A percentile compares a stretch with the other conserved stretches of the same genome.
Evolutionary conservation across 139 green algal species (phyloP).

Genomic region (Chlorella sp.): DNA sequence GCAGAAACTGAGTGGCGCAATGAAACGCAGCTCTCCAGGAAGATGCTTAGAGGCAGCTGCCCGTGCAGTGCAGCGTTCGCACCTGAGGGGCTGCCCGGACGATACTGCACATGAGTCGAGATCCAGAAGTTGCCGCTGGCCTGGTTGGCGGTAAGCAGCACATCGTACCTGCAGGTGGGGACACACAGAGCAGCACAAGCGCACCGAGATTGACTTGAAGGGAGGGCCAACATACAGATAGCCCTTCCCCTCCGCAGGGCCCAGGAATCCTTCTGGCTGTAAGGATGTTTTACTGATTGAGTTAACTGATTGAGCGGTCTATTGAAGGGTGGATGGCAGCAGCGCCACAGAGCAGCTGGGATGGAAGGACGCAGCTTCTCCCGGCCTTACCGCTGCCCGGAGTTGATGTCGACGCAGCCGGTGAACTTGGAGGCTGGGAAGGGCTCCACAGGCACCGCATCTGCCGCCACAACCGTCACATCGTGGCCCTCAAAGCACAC

Average conservation of each 20-base stretch:
- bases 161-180: not conserved
- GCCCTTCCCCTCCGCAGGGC: too few species aligned
- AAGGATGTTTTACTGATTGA: not conserved
- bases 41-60: too few species aligned
- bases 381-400: slow-evolving; percentile 63
- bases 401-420: slow-evolving; percentile 72
- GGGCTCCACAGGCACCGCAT: slow-evolving; percentile 57
- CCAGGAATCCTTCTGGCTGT: too few species aligned
- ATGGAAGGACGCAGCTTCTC: too few species aligned
- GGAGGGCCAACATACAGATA: too few species aligned
- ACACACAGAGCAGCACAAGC: not conserved
- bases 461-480: slow-evolving; percentile 61
- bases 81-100: slow-evolving; percentile 12
- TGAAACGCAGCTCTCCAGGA: too few species aligned
- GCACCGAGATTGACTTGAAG: too few species aligned
- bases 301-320: too few species aligned
- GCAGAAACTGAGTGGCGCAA: too few species aligned
- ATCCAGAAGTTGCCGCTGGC: not conserved
- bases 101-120: not conserved
- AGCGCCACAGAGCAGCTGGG: too few species aligned
- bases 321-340: too few species aligned
- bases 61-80: not conserved
- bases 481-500: slow-evolving; percentile 71
- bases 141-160: slow-evolving; percentile 8
- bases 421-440: not conserved